Evolutionary conservation across 108 stramenopile species (phyloP), one percentile per base, ranked within the genome.

Genomic region (Phaeodactylum tricornutum): DNA sequence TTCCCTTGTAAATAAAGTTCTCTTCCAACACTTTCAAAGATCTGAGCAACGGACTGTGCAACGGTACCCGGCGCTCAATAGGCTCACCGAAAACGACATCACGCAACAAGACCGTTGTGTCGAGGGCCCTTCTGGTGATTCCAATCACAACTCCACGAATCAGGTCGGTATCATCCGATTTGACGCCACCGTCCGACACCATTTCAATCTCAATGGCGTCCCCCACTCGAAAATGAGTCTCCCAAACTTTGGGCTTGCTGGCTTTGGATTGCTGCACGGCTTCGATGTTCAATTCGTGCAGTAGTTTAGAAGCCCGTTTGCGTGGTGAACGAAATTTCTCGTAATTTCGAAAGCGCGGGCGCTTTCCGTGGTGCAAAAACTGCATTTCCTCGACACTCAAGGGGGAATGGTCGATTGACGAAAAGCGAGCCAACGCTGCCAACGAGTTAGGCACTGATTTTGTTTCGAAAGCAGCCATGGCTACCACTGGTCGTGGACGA

Each of bases 1-100:
- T 86, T 11, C 87, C 88, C 61, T 84, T 81, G 72, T 75, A 84
- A 34, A 88, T 73, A 67, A 88, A 91, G 43, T 82, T 80, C 44
- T 64, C 67, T 60, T 93, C 84, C 72, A 93, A 50, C 19, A 93
- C 75, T 44, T 66, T 84, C 29, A 79, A 44, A 1, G 62, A 64
- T 61, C 81, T 77, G 35, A 89, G 60, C 67, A 84, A 62, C 1
- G 87, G 87, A 23, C 74, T 77, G 51, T 82, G 75, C 59, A 89
- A 57, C 5, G 74, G 77, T 25, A 89, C 66, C 48, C 77, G 73
- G 24, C 87, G 72, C 24, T 89, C 87, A 26, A 89, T 65, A 30
- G 76, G 78, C 19, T 53, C 44, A 16, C 87, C 87, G 59, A 77
- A 77, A 24, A 89, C 53, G 0, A 89, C 87, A 63, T 89, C 87